phyloP scores from a whole-genome alignment of 495 filamentous ascomycete species.

The Arthonia radiata region DNA sequence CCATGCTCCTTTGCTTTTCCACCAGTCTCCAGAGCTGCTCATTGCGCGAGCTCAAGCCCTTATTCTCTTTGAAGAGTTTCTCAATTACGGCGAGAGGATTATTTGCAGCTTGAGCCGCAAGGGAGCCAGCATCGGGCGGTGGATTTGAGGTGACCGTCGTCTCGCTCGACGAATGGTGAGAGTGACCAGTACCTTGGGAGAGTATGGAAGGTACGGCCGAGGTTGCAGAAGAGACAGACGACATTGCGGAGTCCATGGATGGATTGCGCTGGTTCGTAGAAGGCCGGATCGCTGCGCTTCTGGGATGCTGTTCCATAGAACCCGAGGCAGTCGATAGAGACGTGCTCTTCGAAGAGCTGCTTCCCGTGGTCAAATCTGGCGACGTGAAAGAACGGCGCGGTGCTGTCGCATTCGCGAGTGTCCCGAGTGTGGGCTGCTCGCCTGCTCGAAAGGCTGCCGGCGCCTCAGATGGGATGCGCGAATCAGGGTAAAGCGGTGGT shows the following conservation, averaged over 20 bases:
- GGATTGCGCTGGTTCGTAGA: no score
- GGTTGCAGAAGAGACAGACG: conserved; percentile 61
- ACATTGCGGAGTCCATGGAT: conserved; percentile 88
- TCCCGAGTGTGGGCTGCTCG: no score
- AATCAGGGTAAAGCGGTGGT: no score
- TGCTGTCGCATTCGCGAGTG: no score
- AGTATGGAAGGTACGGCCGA: conserved; percentile 37
- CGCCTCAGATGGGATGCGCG: no score
- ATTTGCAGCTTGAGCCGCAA: conserved; percentile 57
- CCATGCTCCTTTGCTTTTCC: conserved; percentile 85
- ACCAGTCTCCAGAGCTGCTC: conserved; percentile 83
- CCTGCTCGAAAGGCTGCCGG: no score
- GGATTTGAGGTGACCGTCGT: conserved; percentile 27
- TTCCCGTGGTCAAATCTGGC: no score
- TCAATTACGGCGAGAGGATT: conserved; percentile 80
- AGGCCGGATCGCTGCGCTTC: no score
- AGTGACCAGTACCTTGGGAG: conserved; percentile 28
- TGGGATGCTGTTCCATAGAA: no score
- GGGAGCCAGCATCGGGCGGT: conserved; percentile 12
- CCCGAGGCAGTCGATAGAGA: no score
- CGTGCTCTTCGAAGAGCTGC: no score
- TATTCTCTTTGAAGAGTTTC: conserved; percentile 75
- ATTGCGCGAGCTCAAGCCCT: conserved; percentile 68
- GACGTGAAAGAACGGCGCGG: no score
- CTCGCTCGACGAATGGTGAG: conserved; percentile 36